phyloP scores from a whole-genome alignment of 2,329 filamentous ascomycete genomes.

The Venturia nashicola region DNA sequence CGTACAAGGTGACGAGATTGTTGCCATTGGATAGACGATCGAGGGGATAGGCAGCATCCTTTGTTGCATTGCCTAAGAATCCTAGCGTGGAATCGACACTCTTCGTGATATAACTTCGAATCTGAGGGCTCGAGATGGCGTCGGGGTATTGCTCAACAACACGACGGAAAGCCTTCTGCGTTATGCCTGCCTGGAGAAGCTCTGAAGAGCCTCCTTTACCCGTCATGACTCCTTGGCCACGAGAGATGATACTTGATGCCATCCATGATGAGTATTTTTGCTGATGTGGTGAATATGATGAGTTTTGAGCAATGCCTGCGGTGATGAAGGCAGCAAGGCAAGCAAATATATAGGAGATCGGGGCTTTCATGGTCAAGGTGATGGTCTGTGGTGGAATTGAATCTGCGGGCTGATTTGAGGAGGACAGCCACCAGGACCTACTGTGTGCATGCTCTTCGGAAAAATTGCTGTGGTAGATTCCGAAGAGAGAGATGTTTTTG shows the following conservation, averaged over 20 bases:
- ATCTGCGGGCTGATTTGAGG: no score
- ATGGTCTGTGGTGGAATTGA: not conserved
- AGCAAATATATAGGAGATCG: not conserved
- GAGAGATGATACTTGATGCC: constrained; percentile 21
- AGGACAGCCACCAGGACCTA: no score
- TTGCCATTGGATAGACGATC: constrained; percentile 22
- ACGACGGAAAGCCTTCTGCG: constrained; percentile 21
- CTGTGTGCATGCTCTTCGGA: no score
- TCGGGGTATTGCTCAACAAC: constrained; percentile 13
- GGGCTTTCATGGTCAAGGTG: not conserved
- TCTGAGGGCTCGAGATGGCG: constrained; percentile 4
- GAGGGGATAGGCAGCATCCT: constrained; percentile 16
- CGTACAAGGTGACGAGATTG: constrained; percentile 15
- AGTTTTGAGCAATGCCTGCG: not conserved
- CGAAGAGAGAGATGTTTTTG: no score
- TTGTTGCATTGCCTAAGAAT: constrained; percentile 14
- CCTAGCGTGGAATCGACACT: constrained; percentile 15
- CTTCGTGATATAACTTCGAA: constrained; percentile 12
- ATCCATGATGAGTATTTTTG: constrained; percentile 14
- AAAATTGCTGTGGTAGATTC: no score
- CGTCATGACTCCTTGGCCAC: constrained; percentile 20
- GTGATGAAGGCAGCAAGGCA: not conserved
- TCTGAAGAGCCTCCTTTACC: constrained; percentile 14
- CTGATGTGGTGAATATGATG: not conserved
- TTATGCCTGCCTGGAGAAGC: constrained; percentile 20